Conservation (phyloP, 106 monocot species). For the Acorus calamus region DNA sequence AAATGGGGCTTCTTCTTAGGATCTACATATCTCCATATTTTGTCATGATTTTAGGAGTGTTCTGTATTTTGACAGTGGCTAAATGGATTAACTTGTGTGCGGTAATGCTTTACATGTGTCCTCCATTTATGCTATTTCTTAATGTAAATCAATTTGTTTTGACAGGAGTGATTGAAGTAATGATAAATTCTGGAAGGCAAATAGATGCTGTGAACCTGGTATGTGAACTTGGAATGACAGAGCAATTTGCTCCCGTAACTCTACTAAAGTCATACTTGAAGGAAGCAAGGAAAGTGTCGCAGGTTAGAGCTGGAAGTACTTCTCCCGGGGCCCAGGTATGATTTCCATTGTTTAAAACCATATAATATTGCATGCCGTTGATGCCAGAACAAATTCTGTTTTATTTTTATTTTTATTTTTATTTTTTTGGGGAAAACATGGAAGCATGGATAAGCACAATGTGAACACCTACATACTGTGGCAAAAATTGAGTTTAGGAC, state of each 20-base stretch:
- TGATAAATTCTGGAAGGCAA: slow-evolving; percentile 62
- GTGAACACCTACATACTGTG: too few relatives aligned
- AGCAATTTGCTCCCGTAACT: slow-evolving; percentile 60
- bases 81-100: too few relatives aligned
- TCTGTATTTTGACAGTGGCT: too few relatives aligned
- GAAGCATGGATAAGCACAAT: too few relatives aligned
- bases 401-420: too few relatives aligned
- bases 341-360: slow-evolving; percentile 1
- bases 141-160: neutral
- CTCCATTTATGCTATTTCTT: neutral
- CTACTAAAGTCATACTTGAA: slow-evolving; percentile 81
- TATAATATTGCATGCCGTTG: too few relatives aligned
- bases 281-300: slow-evolving; percentile 48
- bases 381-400: too few relatives aligned
- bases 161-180: slow-evolving; percentile 51
- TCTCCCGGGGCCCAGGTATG: slow-evolving; percentile 41
- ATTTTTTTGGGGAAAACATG: too few relatives aligned
- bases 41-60: too few relatives aligned
- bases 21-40: too few relatives aligned
- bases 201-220: slow-evolving; percentile 86
- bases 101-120: neutral
- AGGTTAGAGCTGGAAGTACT: slow-evolving; percentile 45
- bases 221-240: slow-evolving; percentile 72
- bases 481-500: too few relatives aligned
- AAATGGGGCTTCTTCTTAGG: too few relatives aligned